These are phyloP conservation scores for Pulveroboletus sp. DNA, from an alignment of 768 basidiomycete genomes.

Conservation along the genomic window DNA sequence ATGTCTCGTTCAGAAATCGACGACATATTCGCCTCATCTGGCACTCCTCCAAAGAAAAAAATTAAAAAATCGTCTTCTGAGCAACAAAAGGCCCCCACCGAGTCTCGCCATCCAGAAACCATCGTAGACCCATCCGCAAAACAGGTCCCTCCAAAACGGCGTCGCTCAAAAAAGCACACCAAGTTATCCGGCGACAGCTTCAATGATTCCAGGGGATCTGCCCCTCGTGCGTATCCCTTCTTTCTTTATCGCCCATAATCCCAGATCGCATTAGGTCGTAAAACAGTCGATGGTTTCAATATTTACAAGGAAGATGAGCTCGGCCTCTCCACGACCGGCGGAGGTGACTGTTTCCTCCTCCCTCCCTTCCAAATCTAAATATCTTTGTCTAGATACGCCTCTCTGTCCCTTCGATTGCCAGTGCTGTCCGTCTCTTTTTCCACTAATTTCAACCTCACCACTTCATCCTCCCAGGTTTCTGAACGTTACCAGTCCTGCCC, in stretches of 20 bases:
- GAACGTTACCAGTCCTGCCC: not conserved
- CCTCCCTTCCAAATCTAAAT: slow-evolving; percentile 21
- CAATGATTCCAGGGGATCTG: slow-evolving; percentile 70
- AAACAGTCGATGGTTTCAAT: slow-evolving; percentile 74
- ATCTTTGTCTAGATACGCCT: slow-evolving; percentile 58
- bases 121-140: slow-evolving; percentile 59
- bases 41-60: slow-evolving; percentile 43
- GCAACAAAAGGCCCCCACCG: not conserved
- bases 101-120: slow-evolving; percentile 44
- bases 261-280: slow-evolving; percentile 50
- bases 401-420: slow-evolving; percentile 87
- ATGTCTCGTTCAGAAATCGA: slow-evolving; percentile 76
- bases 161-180: slow-evolving; percentile 27
- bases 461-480: slow-evolving; percentile 24
- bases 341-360: slow-evolving; percentile 48
- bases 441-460: not conserved
- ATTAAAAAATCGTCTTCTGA: not conserved
- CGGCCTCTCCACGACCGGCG: slow-evolving; percentile 60
- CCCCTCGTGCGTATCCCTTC: slow-evolving; percentile 51
- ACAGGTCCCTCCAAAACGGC: slow-evolving; percentile 29
- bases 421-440: slow-evolving; percentile 57
- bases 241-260: slow-evolving; percentile 9
- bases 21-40: slow-evolving; percentile 66
- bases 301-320: slow-evolving; percentile 85
- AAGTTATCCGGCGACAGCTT: slow-evolving; percentile 47